Conservation (phyloP, 805 yeast genomes). For the Isabelozyma gotoi region DNA sequence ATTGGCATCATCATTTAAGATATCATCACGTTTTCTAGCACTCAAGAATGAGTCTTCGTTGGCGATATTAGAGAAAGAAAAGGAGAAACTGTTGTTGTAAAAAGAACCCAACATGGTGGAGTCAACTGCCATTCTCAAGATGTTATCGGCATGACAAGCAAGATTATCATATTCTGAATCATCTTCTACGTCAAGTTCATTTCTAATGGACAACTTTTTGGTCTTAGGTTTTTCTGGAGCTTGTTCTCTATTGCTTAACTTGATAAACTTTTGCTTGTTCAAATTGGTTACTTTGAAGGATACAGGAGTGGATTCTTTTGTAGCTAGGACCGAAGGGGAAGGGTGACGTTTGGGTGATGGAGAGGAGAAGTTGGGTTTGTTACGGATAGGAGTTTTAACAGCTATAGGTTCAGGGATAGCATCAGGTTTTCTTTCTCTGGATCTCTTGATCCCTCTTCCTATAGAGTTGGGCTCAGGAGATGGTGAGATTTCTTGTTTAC, state of each 20-base stretch:
- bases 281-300: slow-evolving; percentile 13
- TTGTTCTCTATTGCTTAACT: background rate
- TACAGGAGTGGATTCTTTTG: slow-evolving; percentile 25
- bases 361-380: slow-evolving; percentile 26
- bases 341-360: slow-evolving; percentile 14
- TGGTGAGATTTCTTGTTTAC: background rate
- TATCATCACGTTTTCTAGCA: slow-evolving; percentile 14
- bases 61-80: slow-evolving; percentile 28
- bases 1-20: slow-evolving; percentile 18
- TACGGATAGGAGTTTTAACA: slow-evolving; percentile 24
- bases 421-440: background rate
- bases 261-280: background rate
- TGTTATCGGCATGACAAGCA: slow-evolving; percentile 48
- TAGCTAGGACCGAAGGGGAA: background rate
- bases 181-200: slow-evolving; percentile 8
- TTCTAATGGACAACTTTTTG: background rate
- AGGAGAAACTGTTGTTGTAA: slow-evolving; percentile 35
- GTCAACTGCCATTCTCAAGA: slow-evolving; percentile 47
- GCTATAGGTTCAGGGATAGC: background rate
- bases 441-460: background rate
- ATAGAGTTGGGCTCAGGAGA: background rate
- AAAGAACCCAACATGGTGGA: slow-evolving; percentile 46
- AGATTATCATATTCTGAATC: slow-evolving; percentile 34
- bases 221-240: slow-evolving; percentile 5
- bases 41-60: slow-evolving; percentile 31